Base-by-base conservation (phyloP, 805 yeast species). In the Ogataea ramenticola region DNA sequence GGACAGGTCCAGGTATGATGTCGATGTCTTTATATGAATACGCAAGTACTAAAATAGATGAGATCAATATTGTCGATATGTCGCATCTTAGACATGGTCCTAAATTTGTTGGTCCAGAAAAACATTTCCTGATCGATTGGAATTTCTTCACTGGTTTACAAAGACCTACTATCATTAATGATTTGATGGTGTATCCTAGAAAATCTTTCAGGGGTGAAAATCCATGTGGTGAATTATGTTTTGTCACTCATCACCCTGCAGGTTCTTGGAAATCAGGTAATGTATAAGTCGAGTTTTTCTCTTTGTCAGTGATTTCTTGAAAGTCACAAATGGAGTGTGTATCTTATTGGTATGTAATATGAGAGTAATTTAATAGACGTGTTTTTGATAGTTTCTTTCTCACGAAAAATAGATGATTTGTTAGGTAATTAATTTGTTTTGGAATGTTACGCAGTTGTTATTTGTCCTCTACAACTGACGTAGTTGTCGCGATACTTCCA, bases 1-100 rank as follows among this genome's bases (percentile, higher is more conserved):
- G 95, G 95, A 86, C 96, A 0, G 96, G 96, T 1, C 95, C 96
- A 0, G 96, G 93, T 2, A 75, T 86, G 24, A 90, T 87, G 79
- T 86, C 96, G 0, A 96, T 74, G 45, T 65, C 66, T 6, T 4
- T 37, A 8, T 37, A 37, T 19, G 32, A 26, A 3, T 55, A 31
- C 22, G 12, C 38, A 10, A 37, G 16, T 15, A 15, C 15, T 7
- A 36, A 22, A n/a, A 49, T 49, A 20, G 43, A 45, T 17, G 30
- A 33, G 6, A 46, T 36, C 20, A 32, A 21, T 15, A 36, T 44
- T 24, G 41, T 44, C 5, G 47, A 44, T 21, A 24, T 44, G 16
- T 43, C 38, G n/a, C 2, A n/a, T 24, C 30, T 17, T 20, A 29
- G 42, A 33, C 3, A 12, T 4, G 36, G 24, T 4, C 29, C 20